Evolutionary conservation across 768 basidiomycete genomes (phyloP).

Genomic region (Roridomyces roridus): DNA sequence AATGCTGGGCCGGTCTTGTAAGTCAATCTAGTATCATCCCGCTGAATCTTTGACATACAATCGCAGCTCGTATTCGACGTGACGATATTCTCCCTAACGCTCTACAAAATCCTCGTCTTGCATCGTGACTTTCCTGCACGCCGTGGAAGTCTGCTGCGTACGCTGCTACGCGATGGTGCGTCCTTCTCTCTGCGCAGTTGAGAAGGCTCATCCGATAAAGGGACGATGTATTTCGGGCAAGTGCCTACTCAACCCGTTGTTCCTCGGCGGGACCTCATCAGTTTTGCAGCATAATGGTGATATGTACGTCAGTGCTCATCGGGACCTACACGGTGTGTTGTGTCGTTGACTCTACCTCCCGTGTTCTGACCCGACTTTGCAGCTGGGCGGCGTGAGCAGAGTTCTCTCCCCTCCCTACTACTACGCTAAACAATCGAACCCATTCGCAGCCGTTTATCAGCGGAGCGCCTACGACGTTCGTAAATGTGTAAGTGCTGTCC

Average conservation of each 20-base stretch:
- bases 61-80: constrained; percentile 42
- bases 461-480: constrained; percentile 39
- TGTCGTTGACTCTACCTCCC: too few relatives aligned
- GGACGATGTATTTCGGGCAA: constrained; percentile 47
- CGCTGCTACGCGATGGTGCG: constrained; percentile 49
- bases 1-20: constrained; percentile 44
- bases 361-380: neutral
- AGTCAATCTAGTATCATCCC: neutral
- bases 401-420: too few relatives aligned
- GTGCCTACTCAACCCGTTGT: neutral
- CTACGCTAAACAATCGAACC: neutral
- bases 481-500: constrained; percentile 40
- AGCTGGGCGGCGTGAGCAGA: constrained; percentile 44
- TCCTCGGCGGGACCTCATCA: neutral
- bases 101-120: constrained; percentile 48
- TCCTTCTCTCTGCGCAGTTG: neutral
- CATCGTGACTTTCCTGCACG: constrained; percentile 28
- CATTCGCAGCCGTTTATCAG: constrained; percentile 36
- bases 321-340: constrained; percentile 42
- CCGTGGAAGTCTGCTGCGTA: constrained; percentile 33
- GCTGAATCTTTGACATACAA: too few relatives aligned
- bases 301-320: constrained; percentile 44
- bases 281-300: constrained; percentile 39
- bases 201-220: constrained; percentile 26
- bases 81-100: constrained; percentile 46